Percentiles rank a stretch among this genome's conserved stretches.
Conservation (phyloP, 495 filamentous ascomycete species). For the Podospora pseudocomata region DNA sequence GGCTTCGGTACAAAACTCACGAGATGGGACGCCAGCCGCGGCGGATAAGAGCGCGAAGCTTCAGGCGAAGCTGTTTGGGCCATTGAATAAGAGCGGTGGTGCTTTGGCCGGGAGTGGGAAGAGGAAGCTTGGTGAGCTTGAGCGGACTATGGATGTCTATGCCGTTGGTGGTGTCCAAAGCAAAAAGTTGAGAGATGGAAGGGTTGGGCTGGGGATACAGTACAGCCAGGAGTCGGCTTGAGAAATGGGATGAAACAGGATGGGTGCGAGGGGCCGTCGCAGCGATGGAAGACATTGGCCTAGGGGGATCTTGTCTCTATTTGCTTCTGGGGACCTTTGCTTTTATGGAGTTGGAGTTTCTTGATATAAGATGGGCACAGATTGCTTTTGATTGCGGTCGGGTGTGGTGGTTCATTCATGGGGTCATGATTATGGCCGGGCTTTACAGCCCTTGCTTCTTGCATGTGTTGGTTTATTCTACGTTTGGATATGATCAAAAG, state of each 20-base stretch:
- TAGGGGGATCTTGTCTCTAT: neutral
- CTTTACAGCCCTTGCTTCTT: neutral
- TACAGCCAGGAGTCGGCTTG: conserved; percentile 36
- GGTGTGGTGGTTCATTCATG: neutral
- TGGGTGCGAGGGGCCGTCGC: neutral
- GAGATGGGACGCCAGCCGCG: conserved; percentile 41
- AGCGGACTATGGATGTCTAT: conserved; percentile 34
- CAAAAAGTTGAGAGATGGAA: conserved; percentile 58
- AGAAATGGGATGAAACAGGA: conserved; percentile 4
- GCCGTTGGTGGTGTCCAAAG: conserved; percentile 37
- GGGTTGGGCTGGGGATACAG: conserved; percentile 64
- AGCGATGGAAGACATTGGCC: neutral
- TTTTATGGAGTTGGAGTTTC: neutral
- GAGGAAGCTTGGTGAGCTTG: conserved; percentile 53
- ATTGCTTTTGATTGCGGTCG: neutral
- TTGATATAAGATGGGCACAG: neutral
- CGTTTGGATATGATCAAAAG: neutral
- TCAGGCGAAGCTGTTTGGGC: conserved; percentile 67
- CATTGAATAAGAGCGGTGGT: conserved; percentile 56
- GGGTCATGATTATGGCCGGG: neutral
- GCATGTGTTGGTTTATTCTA: neutral
- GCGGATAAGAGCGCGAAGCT: conserved; percentile 47
- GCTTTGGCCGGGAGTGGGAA: conserved; percentile 43
- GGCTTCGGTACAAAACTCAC: conserved; percentile 39
- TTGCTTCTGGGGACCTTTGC: neutral